Percentiles rank a stretch among this genome's conserved stretches.
Evolutionary conservation across 257 asterid species (phyloP).

Genomic region (Capsicum pubescens): DNA sequence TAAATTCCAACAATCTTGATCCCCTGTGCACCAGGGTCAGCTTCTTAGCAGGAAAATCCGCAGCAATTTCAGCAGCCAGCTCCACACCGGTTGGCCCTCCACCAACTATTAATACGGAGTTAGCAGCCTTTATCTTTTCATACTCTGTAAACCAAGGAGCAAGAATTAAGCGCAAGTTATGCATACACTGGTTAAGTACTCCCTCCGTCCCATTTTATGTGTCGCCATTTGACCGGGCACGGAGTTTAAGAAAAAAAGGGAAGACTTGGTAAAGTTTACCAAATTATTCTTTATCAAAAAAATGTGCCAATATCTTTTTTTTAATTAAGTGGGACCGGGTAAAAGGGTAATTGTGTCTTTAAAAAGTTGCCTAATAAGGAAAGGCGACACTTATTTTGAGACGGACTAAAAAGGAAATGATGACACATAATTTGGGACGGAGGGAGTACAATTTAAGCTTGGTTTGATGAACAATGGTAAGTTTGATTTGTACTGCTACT

Average conservation of each 20-base stretch:
- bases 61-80: conserved; percentile 40
- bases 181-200: not conserved
- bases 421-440: too few species aligned
- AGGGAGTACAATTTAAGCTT: not conserved
- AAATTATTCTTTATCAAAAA: too few species aligned
- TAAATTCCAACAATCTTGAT: conserved; percentile 36
- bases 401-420: too few species aligned
- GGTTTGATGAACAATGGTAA: not conserved
- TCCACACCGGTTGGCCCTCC: conserved; percentile 44
- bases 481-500: not conserved
- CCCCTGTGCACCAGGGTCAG: conserved; percentile 36
- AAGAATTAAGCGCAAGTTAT: not conserved
- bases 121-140: conserved; percentile 33
- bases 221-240: too few species aligned
- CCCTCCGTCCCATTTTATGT: too few species aligned
- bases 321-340: too few species aligned
- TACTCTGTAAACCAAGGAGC: conserved; percentile 15
- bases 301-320: too few species aligned
- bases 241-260: too few species aligned
- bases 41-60: conserved; percentile 38
- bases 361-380: too few species aligned
- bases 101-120: conserved; percentile 36
- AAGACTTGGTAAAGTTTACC: too few species aligned
- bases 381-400: too few species aligned
- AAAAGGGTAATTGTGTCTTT: too few species aligned